Evolutionary conservation across 768 basidiomycete genomes (phyloP).

Genomic region (Crepidotus variabilis): DNA sequence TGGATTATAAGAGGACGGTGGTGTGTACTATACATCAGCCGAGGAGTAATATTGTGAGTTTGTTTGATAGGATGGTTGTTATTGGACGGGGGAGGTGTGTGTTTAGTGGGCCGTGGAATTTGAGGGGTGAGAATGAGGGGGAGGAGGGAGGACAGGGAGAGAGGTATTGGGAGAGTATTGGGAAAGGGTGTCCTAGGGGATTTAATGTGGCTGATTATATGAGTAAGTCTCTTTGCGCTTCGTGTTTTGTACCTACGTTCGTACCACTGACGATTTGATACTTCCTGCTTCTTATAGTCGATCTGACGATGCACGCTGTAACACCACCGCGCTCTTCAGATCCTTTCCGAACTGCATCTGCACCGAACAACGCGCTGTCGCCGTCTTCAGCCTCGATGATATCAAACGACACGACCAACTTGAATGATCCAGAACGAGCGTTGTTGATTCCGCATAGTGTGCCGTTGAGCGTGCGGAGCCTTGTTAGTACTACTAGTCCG

Average conservation of each 20-base stretch:
- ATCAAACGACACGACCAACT: conserved; percentile 35
- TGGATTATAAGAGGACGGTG: conserved; percentile 90
- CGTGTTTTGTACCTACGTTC: too few relatives aligned
- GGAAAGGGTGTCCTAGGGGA: conserved; percentile 83
- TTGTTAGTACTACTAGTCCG: conserved; percentile 14
- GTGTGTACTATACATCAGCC: conserved; percentile 99
- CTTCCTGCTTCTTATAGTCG: too few relatives aligned
- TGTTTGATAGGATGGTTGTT: conserved; percentile 90
- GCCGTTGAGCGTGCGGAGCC: conserved; percentile 36
- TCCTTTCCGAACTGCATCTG: too few relatives aligned
- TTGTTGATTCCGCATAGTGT: conserved; percentile 27
- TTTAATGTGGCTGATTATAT: conserved; percentile 98
- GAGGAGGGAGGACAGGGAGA: neutral
- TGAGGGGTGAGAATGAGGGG: conserved; percentile 64
- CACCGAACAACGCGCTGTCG: conserved; percentile 19
- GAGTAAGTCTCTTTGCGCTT: conserved; percentile 49
- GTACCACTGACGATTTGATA: too few relatives aligned
- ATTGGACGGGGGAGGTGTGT: conserved; percentile 81
- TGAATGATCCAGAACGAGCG: conserved; percentile 71
- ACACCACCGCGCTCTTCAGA: conserved; percentile 28
- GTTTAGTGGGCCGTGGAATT: conserved; percentile 74
- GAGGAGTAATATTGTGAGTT: conserved; percentile 92
- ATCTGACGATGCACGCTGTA: conserved; percentile 63
- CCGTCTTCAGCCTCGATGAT: neutral
- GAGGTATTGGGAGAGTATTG: conserved; percentile 36